Percentiles rank a stretch among this genome's conserved stretches.
phyloP scores from a whole-genome alignment of 192 early-diverging fungal species.

The Thamnidium elegans region DNA sequence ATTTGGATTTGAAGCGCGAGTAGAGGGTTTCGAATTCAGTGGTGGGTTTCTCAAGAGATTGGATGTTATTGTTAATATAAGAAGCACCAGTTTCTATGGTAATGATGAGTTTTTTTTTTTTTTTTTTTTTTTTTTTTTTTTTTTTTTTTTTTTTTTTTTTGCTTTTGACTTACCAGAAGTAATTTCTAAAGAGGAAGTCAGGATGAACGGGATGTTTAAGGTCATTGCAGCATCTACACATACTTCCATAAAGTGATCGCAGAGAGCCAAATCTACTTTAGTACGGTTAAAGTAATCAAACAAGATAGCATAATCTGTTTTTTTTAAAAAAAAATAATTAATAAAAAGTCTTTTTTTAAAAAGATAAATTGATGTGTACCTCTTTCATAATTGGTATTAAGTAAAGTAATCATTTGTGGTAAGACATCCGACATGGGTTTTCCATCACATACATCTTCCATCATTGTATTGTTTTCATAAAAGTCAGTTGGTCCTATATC shows the following conservation, averaged over 20 bases:
- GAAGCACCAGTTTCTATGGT: not conserved
- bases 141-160: not conserved
- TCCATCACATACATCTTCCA: not conserved
- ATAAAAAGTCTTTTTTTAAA: not conserved
- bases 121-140: not conserved
- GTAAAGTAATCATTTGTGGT: not conserved
- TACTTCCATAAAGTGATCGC: slow-evolving; percentile 22
- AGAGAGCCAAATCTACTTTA: slow-evolving; percentile 11
- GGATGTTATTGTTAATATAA: not conserved
- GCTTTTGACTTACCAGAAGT: not conserved
- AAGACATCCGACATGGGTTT: not conserved
- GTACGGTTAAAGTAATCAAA: not conserved
- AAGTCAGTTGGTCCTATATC: not conserved
- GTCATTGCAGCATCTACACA: slow-evolving; percentile 17
- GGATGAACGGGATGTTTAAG: slow-evolving; percentile 18
- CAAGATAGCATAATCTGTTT: not conserved
- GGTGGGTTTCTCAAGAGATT: too few species aligned
- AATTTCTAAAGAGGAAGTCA: slow-evolving; percentile 19
- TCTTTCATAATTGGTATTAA: not conserved
- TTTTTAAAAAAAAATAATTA: not conserved
- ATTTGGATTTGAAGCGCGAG: not conserved
- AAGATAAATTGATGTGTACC: not conserved
- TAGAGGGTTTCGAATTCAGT: not conserved
- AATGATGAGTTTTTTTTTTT: not conserved
- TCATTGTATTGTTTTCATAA: not conserved